phyloP scores from a whole-genome alignment of 1,139 yeast genomes.

The Hyphopichia wangnamkhiaoensis region DNA sequence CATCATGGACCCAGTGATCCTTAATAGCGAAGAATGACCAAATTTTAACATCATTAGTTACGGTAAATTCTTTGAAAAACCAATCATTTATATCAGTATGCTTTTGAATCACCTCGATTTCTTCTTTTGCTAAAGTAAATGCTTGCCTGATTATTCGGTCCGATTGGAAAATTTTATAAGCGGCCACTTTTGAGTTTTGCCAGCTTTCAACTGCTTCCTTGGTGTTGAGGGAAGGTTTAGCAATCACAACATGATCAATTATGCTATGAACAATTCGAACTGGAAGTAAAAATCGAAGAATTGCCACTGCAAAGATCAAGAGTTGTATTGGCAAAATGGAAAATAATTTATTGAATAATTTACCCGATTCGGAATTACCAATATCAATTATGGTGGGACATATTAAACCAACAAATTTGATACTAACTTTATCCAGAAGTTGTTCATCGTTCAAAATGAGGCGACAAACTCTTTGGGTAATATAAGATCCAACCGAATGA shows the following conservation, averaged over 20 bases:
- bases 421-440: conserved; percentile 16
- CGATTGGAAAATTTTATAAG: conserved; percentile 41
- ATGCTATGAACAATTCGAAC: conserved; percentile 19
- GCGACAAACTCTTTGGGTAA: conserved; percentile 51
- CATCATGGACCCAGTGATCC: conserved; percentile 64
- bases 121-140: conserved; percentile 57
- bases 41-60: conserved; percentile 23
- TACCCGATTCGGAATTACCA: conserved; percentile 53
- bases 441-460: conserved; percentile 21
- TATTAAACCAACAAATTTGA: conserved; percentile 54
- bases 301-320: conserved; percentile 19
- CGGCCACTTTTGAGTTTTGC: conserved; percentile 43
- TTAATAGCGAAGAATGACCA: conserved; percentile 59
- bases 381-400: conserved; percentile 67
- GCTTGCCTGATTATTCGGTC: conserved; percentile 50
- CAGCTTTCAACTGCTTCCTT: conserved; percentile 25
- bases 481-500: conserved; percentile 65
- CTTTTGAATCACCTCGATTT: conserved; percentile 48
- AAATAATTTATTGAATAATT: conserved; percentile 30
- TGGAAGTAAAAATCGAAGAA: conserved; percentile 24
- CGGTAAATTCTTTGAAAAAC: conserved; percentile 41
- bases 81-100: conserved; percentile 47
- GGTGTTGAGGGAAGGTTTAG: conserved; percentile 20
- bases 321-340: conserved; percentile 33
- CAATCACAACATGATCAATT: conserved; percentile 22